Percentiles rank a stretch among this genome's conserved stretches.
These are phyloP conservation scores for Phytophthora aleatoria DNA, from an alignment of 352 stramenopile genomes.

Conservation along the genomic window DNA sequence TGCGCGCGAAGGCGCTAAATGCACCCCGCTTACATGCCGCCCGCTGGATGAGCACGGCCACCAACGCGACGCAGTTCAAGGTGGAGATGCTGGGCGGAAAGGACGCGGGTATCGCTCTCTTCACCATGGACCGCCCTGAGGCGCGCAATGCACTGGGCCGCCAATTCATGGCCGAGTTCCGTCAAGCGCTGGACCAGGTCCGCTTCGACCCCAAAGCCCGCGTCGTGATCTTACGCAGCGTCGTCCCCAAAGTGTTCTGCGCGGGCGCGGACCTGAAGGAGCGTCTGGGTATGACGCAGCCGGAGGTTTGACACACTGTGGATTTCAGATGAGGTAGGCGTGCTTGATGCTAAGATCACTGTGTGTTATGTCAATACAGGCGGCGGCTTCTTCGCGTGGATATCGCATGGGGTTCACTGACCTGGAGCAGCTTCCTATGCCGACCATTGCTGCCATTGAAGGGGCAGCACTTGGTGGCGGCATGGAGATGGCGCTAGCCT, in stretches of 20 bases:
- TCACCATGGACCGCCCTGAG: slow-evolving; percentile 79
- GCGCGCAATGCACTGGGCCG: slow-evolving; percentile 78
- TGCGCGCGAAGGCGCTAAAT: slow-evolving; percentile 3
- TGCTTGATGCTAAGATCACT: neutral
- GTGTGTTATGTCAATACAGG: slow-evolving; percentile 21
- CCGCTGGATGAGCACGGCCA: slow-evolving; percentile 22
- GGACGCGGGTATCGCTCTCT: slow-evolving; percentile 64
- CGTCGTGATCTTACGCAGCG: slow-evolving; percentile 82
- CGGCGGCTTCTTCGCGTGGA: slow-evolving; percentile 41
- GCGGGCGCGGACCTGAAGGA: slow-evolving; percentile 92
- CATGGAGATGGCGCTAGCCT: slow-evolving; percentile 92
- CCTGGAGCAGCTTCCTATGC: slow-evolving; percentile 90
- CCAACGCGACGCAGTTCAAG: slow-evolving; percentile 50
- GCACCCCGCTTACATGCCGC: neutral
- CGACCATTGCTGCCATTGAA: slow-evolving; percentile 93
- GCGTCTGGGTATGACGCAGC: slow-evolving; percentile 82
- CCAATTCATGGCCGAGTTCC: slow-evolving; percentile 86
- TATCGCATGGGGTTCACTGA: slow-evolving; percentile 87
- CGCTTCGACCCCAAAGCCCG: slow-evolving; percentile 72
- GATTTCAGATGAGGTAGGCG: neutral
- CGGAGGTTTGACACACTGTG: slow-evolving; percentile 57
- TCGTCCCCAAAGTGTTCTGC: slow-evolving; percentile 87
- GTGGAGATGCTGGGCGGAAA: slow-evolving; percentile 65
- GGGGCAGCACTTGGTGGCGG: slow-evolving; percentile 91
- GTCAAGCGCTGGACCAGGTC: slow-evolving; percentile 65